These are phyloP conservation scores for Tulasnella sp. DNA, from an alignment of 768 basidiomycete species.

Conservation along the genomic window DNA sequence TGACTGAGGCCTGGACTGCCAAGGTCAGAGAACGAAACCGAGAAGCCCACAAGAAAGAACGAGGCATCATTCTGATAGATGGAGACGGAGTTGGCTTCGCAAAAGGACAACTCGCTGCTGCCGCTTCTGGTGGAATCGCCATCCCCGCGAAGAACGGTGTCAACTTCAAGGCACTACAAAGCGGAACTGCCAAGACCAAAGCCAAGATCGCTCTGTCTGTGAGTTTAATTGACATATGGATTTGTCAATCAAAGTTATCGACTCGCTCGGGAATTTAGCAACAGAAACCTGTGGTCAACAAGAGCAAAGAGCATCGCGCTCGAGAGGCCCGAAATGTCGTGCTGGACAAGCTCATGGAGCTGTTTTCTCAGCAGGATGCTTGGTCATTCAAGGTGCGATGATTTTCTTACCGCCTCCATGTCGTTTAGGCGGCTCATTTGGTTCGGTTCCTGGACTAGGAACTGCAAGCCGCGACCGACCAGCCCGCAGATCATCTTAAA, in stretches of 20 bases:
- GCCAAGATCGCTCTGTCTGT: conserved; percentile 16
- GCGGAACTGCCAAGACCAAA: conserved; percentile 28
- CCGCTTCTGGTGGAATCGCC: background rate
- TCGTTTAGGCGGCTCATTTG: background rate
- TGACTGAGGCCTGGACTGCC: background rate
- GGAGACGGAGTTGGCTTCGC: background rate
- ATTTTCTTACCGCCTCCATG: background rate
- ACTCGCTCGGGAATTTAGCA: background rate
- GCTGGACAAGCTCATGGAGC: conserved; percentile 38
- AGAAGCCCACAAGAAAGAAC: background rate
- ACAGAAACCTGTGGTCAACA: conserved; percentile 2
- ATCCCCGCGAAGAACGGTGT: background rate
- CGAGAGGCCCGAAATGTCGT: conserved; percentile 41
- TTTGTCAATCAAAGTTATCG: background rate
- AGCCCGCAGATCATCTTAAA: conserved; percentile 37
- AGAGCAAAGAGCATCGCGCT: conserved; percentile 32
- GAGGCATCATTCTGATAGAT: background rate
- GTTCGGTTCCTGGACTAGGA: conserved; percentile 5
- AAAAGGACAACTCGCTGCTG: background rate
- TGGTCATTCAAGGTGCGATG: conserved; percentile 35
- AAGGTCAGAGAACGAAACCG: background rate
- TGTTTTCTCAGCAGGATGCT: conserved; percentile 39
- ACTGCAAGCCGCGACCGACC: conserved; percentile 34
- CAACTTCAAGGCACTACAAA: conserved; percentile 28
- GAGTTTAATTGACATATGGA: background rate